A percentile compares a stretch with the other conserved stretches of the same genome.
These are phyloP conservation scores for Begonia peltatifolia DNA, from an alignment of 306 rosid species.

Conservation along the genomic window DNA sequence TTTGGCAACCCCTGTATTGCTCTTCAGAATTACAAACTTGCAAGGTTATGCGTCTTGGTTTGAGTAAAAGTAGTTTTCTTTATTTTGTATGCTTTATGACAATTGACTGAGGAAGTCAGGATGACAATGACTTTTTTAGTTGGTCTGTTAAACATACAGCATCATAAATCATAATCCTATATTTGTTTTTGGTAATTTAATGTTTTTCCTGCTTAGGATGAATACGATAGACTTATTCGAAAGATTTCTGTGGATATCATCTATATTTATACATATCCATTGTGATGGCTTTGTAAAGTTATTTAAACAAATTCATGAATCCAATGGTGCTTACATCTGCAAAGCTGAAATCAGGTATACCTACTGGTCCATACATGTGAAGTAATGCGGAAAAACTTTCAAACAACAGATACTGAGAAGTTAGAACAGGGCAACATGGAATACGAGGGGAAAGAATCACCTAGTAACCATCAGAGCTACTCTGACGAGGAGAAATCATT, in stretches of 20 bases:
- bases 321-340: conserved; percentile 16
- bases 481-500: conserved; percentile 25
- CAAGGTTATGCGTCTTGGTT: too few relatives aligned
- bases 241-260: neutral
- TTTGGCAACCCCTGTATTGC: too few relatives aligned
- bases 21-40: too few relatives aligned
- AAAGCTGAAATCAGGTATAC: conserved; percentile 48
- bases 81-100: neutral
- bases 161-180: neutral
- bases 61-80: too few relatives aligned
- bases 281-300: neutral
- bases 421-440: conserved; percentile 20
- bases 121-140: neutral
- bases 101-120: neutral
- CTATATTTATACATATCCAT: neutral
- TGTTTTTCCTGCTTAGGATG: neutral
- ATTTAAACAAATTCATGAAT: conserved; percentile 10
- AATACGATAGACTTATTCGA: neutral
- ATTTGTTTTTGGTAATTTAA: neutral
- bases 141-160: neutral
- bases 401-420: conserved; percentile 29
- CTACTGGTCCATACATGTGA: conserved; percentile 71
- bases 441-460: conserved; percentile 29
- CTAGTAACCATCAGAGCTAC: conserved; percentile 26
- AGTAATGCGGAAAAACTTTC: conserved; percentile 45